Evolutionary conservation across 805 yeast species (phyloP), one percentile per base, ranked within the genome.

Genomic region (Pichia ethanolica): DNA sequence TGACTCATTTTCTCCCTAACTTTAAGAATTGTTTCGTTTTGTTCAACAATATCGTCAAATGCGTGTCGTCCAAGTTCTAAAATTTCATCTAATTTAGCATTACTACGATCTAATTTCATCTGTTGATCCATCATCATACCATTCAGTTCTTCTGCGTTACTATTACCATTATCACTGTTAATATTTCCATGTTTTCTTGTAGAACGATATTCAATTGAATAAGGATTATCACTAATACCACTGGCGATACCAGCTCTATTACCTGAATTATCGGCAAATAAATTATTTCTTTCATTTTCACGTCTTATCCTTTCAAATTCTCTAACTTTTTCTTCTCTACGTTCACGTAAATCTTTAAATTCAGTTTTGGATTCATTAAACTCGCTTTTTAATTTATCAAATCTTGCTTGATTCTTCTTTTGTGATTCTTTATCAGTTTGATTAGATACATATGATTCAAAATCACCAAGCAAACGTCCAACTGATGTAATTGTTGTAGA

Each of bases 41-140:
- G 97, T 43, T 84, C 89, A 20, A 86, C 84, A 26, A 93, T 71
- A 61, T 90, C 96, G 45, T 86, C 95, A 55, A 89, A 78, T 2
- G 96, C 88, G 44, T 77, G 76, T 52, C 85, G 79, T 2, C 97
- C 98, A 83, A 88, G 85, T 59, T 87, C 97, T 40, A 93, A 65
- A 39, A 93, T 88, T 55, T 87, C 89, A 63, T 93, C 99, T 53
- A 93, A 70, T 62, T 88, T 96, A 48, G 81, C 81, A 39, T 86
- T 81, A 0, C 96, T 89, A 49, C 86, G 71, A 34, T 75, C 74
- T 36, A 86, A 68, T 35, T 45, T 48, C 7, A 79, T 75, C 42
- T 77, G 76, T 42, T 74, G 75, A 59, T 93, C 98, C 54, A 83
- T 79, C 53, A 75, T 71, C 49, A 87, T 67, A 0, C 95, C 95